Conservation (phyloP, 2,329 filamentous ascomycete genomes). For the Alternaria incomplexa region DNA sequence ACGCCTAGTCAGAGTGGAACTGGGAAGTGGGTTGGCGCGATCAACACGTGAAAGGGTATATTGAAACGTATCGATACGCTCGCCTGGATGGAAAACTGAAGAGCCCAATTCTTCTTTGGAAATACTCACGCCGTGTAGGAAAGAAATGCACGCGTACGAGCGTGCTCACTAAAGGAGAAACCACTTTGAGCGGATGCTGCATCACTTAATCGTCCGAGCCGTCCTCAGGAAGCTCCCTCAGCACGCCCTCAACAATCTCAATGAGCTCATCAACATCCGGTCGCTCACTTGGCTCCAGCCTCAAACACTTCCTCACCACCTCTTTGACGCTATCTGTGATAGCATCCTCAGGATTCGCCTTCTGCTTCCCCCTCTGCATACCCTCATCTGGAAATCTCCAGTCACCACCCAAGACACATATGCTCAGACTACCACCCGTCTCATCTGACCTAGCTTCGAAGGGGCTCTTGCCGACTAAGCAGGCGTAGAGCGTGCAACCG, state of each 20-base stretch:
- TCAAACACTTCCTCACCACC: slow-evolving; percentile 84
- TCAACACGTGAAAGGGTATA: slow-evolving; percentile 4
- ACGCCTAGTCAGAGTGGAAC: background rate
- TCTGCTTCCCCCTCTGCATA: slow-evolving; percentile 61
- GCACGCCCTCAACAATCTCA: slow-evolving; percentile 73
- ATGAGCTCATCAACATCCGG: slow-evolving; percentile 89
- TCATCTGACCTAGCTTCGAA: slow-evolving; percentile 97
- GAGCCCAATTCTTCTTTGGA: background rate
- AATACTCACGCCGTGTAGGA: background rate
- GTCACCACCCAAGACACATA: slow-evolving; percentile 91
- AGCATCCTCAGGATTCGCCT: slow-evolving; percentile 51
- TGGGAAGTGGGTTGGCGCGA: background rate
- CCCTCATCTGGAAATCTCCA: slow-evolving; percentile 96
- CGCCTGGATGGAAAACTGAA: background rate
- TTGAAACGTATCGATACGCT: background rate
- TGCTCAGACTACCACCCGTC: slow-evolving; percentile 89
- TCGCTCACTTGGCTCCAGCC: slow-evolving; percentile 83
- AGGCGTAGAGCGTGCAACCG: slow-evolving; percentile 97
- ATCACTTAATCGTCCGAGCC: slow-evolving; percentile 35
- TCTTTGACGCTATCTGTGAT: slow-evolving; percentile 87
- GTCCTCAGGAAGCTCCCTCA: slow-evolving; percentile 71
- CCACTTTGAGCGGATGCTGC: background rate
- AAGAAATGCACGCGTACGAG: background rate
- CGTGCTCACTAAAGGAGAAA: background rate
- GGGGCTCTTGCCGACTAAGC: slow-evolving; percentile 92